Base-by-base conservation (phyloP, 2,329 filamentous ascomycete species). In the Lachnellula subtilissima region DNA sequence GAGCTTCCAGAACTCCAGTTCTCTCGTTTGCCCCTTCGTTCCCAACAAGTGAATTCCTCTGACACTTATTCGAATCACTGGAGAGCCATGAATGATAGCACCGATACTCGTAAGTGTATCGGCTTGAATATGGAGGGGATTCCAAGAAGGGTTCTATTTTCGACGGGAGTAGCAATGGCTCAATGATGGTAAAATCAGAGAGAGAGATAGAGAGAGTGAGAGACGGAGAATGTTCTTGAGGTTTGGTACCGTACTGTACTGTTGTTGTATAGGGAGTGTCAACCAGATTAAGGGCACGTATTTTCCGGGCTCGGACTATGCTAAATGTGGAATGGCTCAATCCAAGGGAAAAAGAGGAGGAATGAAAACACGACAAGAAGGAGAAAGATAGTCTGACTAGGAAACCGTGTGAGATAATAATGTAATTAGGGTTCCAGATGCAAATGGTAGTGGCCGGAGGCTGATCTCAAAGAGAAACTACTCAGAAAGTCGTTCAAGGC, bases 381-480 rank as follows among this genome's bases (percentile, higher is more conserved):
- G 56, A 59, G 57, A 58, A 60, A 61, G 59, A 61, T 52, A 46
- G 57, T 50, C 53, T 37, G 52, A 40, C 52, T 52, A 54, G 42
- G 48, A 51, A 35, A 46, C 52, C 48, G 53, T 53, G 54, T 50
- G 50, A 52, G 50, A 43, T 43, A 48, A n/a, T 35, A 40, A 53
- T 55, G 62, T 51, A 36, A 55, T 40, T 57, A 53, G 54, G 35
- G 52, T 61, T 55, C 56, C 56, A 61, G 61, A 59, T 55, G 52
- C 57, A 52, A 49, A 55, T 55, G 49, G 48, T 54, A 61, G 43
- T 56, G 52, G 61, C 64, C 65, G 64, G 64, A 67, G 65, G 65
- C 63, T 66, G 66, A 67, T 66, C 64, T 65, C 64, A 64, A 65
- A 64, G 61, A 63, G 67, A 23, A 22, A 32, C 28, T 23, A n/a